Evolutionary conservation across 73 alveolate genomes (phyloP).

Genomic region (Paramecium octaurelia): DNA sequence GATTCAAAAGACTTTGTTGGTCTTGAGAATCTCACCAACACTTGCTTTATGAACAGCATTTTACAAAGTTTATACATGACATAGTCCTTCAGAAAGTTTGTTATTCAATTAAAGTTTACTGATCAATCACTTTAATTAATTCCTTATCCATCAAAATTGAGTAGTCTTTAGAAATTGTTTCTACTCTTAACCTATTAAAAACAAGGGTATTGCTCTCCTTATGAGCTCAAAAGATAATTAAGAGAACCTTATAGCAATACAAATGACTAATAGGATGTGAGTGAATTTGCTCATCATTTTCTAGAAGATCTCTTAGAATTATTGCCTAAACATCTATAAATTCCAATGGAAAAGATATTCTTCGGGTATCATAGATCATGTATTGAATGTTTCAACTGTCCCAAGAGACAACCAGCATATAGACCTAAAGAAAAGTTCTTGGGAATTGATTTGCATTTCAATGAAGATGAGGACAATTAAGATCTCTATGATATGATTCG

Average conservation of each 20-base stretch:
- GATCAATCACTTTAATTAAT: background rate
- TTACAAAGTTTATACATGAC: constrained; percentile 4
- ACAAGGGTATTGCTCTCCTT: constrained; percentile 43
- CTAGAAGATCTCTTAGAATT: background rate
- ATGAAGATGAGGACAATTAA: background rate
- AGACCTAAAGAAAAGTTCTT: background rate
- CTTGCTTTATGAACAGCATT: constrained; percentile 31
- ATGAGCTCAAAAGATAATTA: constrained; percentile 29
- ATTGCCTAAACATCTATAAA: background rate
- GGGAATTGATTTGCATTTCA: constrained; percentile 39
- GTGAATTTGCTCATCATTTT: constrained; percentile 45
- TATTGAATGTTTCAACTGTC: background rate
- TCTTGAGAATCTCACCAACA: constrained; percentile 21
- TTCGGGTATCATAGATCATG: constrained; percentile 15
- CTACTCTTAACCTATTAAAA: background rate
- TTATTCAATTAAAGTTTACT: background rate
- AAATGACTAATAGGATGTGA: constrained; percentile 43
- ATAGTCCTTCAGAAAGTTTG: background rate
- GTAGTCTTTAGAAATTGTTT: constrained; percentile 13
- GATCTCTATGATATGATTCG: constrained; percentile 9
- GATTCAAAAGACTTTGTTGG: constrained; percentile 32
- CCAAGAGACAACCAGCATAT: background rate
- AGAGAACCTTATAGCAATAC: constrained; percentile 40
- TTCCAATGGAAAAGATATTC: background rate
- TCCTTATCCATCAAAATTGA: background rate